These are phyloP conservation scores for Penicillium angulare DNA, from an alignment of 495 filamentous ascomycete species.

Conservation along the genomic window DNA sequence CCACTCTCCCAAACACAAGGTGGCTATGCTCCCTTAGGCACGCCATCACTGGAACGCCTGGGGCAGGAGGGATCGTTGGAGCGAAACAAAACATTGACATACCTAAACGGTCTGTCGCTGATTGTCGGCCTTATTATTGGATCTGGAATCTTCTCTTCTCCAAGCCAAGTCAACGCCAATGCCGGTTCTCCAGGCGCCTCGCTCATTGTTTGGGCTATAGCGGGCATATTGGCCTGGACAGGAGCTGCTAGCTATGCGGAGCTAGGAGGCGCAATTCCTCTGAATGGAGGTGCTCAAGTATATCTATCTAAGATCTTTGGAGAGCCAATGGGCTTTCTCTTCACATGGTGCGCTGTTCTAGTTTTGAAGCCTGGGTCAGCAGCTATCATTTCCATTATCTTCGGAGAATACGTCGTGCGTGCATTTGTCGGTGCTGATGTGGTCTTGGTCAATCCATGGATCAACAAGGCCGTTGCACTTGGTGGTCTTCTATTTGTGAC, in stretches of 20 bases:
- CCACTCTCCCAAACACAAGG: constrained; percentile 82
- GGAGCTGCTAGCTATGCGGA: constrained; percentile 96
- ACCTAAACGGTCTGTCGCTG: constrained; percentile 86
- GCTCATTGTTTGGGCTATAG: constrained; percentile 85
- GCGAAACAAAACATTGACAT: constrained; percentile 93
- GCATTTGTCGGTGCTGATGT: constrained; percentile 80
- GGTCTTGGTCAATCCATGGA: constrained; percentile 73
- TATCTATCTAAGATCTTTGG: constrained; percentile 96
- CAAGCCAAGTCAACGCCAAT: constrained; percentile 89
- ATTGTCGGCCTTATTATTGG: constrained; percentile 94
- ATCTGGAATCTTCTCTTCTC: constrained; percentile 95
- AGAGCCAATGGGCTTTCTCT: constrained; percentile 86
- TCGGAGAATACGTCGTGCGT: constrained; percentile 92
- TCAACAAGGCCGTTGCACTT: constrained; percentile 86
- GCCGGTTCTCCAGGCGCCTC: constrained; percentile 90
- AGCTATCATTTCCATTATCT: constrained; percentile 95
- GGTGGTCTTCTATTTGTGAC: constrained; percentile 74
- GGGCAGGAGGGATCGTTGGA: constrained; percentile 65
- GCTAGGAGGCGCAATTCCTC: constrained; percentile 88
- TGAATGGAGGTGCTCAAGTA: constrained; percentile 91
- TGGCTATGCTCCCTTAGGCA: constrained; percentile 80
- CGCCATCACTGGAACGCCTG: constrained; percentile 56
- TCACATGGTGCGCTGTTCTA: constrained; percentile 92
- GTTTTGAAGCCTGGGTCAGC: constrained; percentile 91
- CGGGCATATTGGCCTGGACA: constrained; percentile 91